A percentile compares a stretch with the other conserved stretches of the same genome.
phyloP scores from a whole-genome alignment of 495 filamentous ascomycete genomes.

The Margaritispora aquatica region DNA sequence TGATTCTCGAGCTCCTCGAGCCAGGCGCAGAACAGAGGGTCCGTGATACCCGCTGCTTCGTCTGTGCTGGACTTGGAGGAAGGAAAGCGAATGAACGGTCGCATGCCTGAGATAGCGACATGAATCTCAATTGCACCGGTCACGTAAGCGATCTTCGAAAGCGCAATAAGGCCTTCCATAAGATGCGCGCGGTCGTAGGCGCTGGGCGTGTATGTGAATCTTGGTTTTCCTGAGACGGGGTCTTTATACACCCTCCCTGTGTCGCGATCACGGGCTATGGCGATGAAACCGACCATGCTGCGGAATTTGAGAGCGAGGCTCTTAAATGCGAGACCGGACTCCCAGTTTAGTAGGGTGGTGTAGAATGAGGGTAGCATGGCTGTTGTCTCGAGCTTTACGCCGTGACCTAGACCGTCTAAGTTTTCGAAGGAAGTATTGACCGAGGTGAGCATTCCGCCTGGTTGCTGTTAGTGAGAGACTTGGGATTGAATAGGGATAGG shows the following conservation, averaged over 20 bases:
- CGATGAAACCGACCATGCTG: conserved; percentile 61
- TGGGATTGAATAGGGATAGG: background rate
- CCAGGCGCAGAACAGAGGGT: conserved; percentile 63
- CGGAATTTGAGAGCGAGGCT: conserved; percentile 51
- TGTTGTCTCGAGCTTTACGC: conserved; percentile 56
- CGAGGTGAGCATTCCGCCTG: conserved; percentile 62
- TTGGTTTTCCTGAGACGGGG: conserved; percentile 53
- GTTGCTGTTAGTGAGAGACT: background rate
- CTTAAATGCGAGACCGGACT: conserved; percentile 61
- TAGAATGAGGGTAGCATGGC: conserved; percentile 41
- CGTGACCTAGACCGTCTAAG: conserved; percentile 74
- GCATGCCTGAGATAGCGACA: conserved; percentile 48
- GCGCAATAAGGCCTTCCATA: conserved; percentile 62
- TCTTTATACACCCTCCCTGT: conserved; percentile 71
- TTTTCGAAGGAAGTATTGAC: conserved; percentile 76
- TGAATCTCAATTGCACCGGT: conserved; percentile 74
- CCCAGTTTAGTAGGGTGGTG: conserved; percentile 46
- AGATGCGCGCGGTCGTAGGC: conserved; percentile 62
- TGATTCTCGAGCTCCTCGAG: conserved; percentile 44
- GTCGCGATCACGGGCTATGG: conserved; percentile 65
- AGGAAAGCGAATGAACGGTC: conserved; percentile 55
- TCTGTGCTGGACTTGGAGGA: conserved; percentile 1
- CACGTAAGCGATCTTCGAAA: conserved; percentile 71
- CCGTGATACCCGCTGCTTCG: conserved; percentile 58
- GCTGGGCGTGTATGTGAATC: conserved; percentile 63